Base-by-base conservation (phyloP, 495 filamentous ascomycete genomes). In the Extremus antarcticus region DNA sequence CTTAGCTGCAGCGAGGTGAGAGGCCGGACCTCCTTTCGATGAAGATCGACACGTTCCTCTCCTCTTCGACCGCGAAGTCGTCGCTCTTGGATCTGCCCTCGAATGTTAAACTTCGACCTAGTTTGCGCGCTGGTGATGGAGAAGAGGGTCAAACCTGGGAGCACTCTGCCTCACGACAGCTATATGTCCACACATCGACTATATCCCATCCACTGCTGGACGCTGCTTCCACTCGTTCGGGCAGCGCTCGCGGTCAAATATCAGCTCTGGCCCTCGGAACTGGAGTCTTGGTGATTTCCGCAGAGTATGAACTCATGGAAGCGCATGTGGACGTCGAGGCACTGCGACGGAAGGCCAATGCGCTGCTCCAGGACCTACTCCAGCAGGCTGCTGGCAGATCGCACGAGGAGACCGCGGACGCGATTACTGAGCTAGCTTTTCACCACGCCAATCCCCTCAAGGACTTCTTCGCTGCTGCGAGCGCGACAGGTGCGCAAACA, bases 241-340 rank as follows among this genome's bases (percentile, higher is more conserved):
- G 29, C 29, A 35, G 29, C 13, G n/a, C n/a, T n/a, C n/a, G n/a
- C n/a, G n/a, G n/a, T n/a, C n/a, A n/a, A n/a, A n/a, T n/a, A n/a
- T n/a, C n/a, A n/a, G n/a, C n/a, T n/a, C n/a, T n/a, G n/a, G n/a
- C n/a, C n/a, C n/a, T n/a, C n/a, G n/a, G n/a, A n/a, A n/a, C n/a
- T n/a, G n/a, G n/a, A n/a, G n/a, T n/a, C n/a, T n/a, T n/a, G n/a
- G n/a, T n/a, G n/a, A n/a, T n/a, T n/a, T n/a, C n/a, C n/a, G n/a
- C n/a, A n/a, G n/a, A 35, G 8, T n/a, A 45, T 45, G 41, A 45
- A 45, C 41, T 23, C 10, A 50, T 50, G 47, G 47, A 50, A 17
- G 17, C 19, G 2, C 21, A 50, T 32, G 47, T 23, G 22, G 8
- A 29, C 16, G 47, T 50, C 22, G 47, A 25, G 10, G 25, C 22